Evolutionary conservation across 352 stramenopile genomes (phyloP), one percentile per base, ranked within the genome.

Genomic region (Phytopythium vexans): DNA sequence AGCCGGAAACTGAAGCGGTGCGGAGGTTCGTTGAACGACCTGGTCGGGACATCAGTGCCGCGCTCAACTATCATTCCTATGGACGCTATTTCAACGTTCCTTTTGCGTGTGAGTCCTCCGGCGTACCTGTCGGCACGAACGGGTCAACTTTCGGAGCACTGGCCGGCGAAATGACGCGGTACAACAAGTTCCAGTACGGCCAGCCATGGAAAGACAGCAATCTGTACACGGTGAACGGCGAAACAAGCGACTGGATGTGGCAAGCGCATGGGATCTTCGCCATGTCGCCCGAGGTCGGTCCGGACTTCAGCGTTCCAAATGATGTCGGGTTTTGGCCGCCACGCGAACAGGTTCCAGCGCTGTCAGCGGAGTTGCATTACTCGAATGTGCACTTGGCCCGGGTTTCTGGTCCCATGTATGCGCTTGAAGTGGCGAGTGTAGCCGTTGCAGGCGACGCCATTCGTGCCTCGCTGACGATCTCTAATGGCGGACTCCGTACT

Each of bases 191-290:
- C 48, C 41, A 54, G 31, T 90, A 89, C 33, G 85, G 85, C 0
- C 82, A 92, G 58, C 74, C 85, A 5, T 94, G 85, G 85, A 86
- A 85, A 41, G 70, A 92, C 12, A 87, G 77, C 66, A 88, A 93
- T 21, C 50, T 94, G 60, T 94, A 94, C 63, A 88, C 81, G 4
- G 85, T 94, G 21, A 94, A 94, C 41, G 85, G 85, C 14, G 85
- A 94, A 51, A 90, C 85, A 21, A 94, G 85, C 56, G 85, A 94
- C 61, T 94, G 85, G 85, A 89, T 94, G 72, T 92, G 82, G 82
- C 58, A 77, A 1, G 67, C 51, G 16, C 85, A 94, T 52, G 77
- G 82, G 0, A 92, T 94, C 45, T 92, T 88, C 21, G 70, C 85
- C 47, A 92, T 94, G 74, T 94, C 85, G 3, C 85, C 85, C 7